Conservation (phyloP, 805 yeast species). For the Schwanniomyces pseudopolymorphus region DNA sequence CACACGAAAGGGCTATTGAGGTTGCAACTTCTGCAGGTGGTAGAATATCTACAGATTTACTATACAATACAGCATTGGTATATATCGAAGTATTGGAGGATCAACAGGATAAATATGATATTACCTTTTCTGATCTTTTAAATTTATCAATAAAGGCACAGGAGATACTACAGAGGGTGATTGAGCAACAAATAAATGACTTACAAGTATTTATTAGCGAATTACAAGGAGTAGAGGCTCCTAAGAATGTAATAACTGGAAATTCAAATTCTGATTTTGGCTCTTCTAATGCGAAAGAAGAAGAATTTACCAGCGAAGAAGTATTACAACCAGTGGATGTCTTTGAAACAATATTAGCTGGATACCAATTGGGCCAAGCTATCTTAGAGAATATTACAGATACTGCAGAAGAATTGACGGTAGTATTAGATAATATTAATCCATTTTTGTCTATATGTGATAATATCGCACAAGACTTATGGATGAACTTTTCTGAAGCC, state of each 20-base stretch:
- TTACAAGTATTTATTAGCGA: slow-evolving; percentile 28
- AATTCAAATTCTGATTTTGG: not conserved
- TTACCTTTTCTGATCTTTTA: slow-evolving; percentile 14
- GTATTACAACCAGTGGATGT: slow-evolving; percentile 36
- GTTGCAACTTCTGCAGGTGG: slow-evolving; percentile 11
- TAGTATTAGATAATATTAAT: slow-evolving; percentile 11
- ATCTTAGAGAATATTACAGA: slow-evolving; percentile 25
- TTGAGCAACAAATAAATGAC: slow-evolving; percentile 24
- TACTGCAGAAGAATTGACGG: slow-evolving; percentile 5
- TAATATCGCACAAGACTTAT: slow-evolving; percentile 16
- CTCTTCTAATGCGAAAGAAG: slow-evolving; percentile 5
- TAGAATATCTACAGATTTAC: slow-evolving; percentile 39
- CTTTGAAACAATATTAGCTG: slow-evolving; percentile 30
- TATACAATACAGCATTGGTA: slow-evolving; percentile 47
- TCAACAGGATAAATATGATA: slow-evolving; percentile 18
- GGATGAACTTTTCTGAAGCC: slow-evolving; percentile 15
- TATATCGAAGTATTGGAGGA: slow-evolving; percentile 48
- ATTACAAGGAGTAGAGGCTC: slow-evolving; percentile 10
- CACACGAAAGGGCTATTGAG: slow-evolving; percentile 39
- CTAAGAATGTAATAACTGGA: not conserved
- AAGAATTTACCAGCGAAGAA: slow-evolving; percentile 20
- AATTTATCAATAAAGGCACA: slow-evolving; percentile 15
- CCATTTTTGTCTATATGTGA: slow-evolving; percentile 21
- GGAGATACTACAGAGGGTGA: slow-evolving; percentile 21
- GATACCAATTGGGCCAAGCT: slow-evolving; percentile 28